These are phyloP conservation scores for Xylaria sp. DNA, from an alignment of 2,329 filamentous ascomycete species.

Conservation along the genomic window DNA sequence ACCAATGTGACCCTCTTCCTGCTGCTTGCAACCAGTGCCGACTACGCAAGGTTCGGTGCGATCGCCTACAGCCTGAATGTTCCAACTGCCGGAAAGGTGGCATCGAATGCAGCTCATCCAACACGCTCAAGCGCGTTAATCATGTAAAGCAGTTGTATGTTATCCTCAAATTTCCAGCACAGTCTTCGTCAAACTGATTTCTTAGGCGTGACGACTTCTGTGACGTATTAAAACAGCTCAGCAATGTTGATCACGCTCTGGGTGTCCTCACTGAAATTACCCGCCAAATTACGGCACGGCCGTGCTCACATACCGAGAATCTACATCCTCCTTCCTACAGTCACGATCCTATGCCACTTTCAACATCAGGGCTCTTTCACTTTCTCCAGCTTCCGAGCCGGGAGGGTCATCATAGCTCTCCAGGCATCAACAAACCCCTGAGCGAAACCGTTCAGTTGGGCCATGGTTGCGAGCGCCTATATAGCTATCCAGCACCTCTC, in stretches of 20 bases:
- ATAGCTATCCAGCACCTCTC: slow-evolving; percentile 39
- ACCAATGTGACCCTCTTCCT: slow-evolving; percentile 19
- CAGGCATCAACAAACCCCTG: background rate
- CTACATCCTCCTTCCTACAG: slow-evolving; percentile 8
- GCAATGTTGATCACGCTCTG: slow-evolving; percentile 35
- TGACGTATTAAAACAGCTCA: slow-evolving; percentile 36
- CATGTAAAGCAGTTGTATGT: slow-evolving; percentile 41
- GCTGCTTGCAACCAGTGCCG: slow-evolving; percentile 38
- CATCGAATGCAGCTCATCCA: slow-evolving; percentile 37
- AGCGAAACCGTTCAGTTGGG: slow-evolving; percentile 33
- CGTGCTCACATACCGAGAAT: slow-evolving; percentile 19
- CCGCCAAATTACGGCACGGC: slow-evolving; percentile 33
- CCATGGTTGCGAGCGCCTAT: slow-evolving; percentile 37
- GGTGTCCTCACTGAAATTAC: slow-evolving; percentile 33
- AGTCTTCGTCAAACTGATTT: slow-evolving; percentile 1
- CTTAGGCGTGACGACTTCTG: slow-evolving; percentile 41
- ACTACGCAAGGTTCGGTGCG: slow-evolving; percentile 39
- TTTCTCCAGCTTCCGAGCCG: slow-evolving; percentile 11
- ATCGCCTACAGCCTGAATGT: slow-evolving; percentile 34
- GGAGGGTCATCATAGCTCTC: background rate
- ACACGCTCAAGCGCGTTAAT: slow-evolving; percentile 38
- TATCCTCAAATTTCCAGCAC: background rate
- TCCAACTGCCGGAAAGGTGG: slow-evolving; percentile 36
- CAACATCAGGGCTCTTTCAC: slow-evolving; percentile 15
- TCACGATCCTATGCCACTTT: slow-evolving; percentile 17